A percentile compares a stretch with the other conserved stretches of the same genome.
Evolutionary conservation across 2,329 filamentous ascomycete genomes (phyloP).

Genomic region (Lojkania enalia): DNA sequence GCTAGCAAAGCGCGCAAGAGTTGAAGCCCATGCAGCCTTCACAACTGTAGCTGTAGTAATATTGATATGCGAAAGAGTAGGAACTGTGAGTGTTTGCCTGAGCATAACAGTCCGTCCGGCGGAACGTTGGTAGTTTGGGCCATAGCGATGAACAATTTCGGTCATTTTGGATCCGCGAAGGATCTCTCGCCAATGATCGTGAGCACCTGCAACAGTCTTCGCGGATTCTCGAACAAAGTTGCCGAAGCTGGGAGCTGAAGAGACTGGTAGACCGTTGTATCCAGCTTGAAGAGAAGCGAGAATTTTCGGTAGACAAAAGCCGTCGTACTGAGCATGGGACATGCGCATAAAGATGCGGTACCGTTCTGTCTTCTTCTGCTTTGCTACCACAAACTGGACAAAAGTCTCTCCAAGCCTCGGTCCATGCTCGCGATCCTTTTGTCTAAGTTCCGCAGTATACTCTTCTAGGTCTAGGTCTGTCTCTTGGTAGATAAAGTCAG

Average conservation of each 20-base stretch:
- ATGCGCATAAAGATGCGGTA: constrained; percentile 40
- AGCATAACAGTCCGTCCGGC: constrained; percentile 34
- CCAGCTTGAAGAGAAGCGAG: constrained; percentile 32
- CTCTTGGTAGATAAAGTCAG: constrained; percentile 36
- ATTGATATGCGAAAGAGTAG: constrained; percentile 29
- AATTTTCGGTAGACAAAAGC: constrained; percentile 36
- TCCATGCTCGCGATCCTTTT: constrained; percentile 34
- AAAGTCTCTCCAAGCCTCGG: constrained; percentile 37
- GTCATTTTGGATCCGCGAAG: constrained; percentile 41
- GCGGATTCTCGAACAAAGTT: constrained; percentile 35
- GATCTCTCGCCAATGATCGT: constrained; percentile 37
- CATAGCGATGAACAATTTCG: constrained; percentile 36
- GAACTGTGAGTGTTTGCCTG: constrained; percentile 27
- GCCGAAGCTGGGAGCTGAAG: constrained; percentile 36
- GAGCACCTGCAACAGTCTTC: constrained; percentile 31
- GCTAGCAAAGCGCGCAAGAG: constrained; percentile 44
- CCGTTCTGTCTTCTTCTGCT: constrained; percentile 32
- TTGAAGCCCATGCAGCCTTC: constrained; percentile 52
- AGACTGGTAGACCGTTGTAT: constrained; percentile 38
- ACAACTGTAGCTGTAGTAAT: constrained; percentile 49
- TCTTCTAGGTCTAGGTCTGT: constrained; percentile 34
- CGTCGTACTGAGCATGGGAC: constrained; percentile 42
- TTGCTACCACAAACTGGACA: constrained; percentile 36
- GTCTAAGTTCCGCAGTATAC: constrained; percentile 33
- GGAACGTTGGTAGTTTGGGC: constrained; percentile 37